phyloP scores from a whole-genome alignment of 2,329 filamentous ascomycete genomes.

The Diaporthe ampelina region DNA sequence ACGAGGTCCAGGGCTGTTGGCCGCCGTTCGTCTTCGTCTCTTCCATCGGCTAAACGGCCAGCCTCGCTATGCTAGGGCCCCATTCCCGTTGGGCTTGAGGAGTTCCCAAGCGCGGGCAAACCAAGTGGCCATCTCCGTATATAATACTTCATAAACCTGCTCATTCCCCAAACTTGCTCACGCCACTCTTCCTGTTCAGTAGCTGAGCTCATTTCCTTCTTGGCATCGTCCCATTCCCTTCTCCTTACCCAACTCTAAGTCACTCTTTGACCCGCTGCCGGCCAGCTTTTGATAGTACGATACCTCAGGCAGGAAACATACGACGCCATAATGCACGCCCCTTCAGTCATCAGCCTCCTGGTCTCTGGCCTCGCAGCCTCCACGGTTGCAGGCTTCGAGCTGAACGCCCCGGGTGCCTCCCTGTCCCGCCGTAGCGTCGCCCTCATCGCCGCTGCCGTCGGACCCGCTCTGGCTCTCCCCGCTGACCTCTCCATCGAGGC shows the following conservation, averaged over 20 bases:
- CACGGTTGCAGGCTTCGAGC: slow-evolving; percentile 32
- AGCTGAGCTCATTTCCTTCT: slow-evolving; percentile 33
- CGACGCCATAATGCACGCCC: slow-evolving; percentile 39
- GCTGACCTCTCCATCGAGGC: slow-evolving; percentile 40
- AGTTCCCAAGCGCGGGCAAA: not conserved
- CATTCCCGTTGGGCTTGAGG: not conserved
- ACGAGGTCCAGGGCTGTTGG: slow-evolving; percentile 17
- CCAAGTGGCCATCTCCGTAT: slow-evolving; percentile 19
- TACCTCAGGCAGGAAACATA: slow-evolving; percentile 25
- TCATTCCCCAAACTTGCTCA: slow-evolving; percentile 38
- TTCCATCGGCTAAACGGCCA: slow-evolving; percentile 20
- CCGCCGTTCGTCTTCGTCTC: slow-evolving; percentile 13
- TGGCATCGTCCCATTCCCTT: slow-evolving; percentile 19
- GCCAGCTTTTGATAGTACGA: slow-evolving; percentile 38
- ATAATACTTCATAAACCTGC: slow-evolving; percentile 35
- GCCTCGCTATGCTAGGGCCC: not conserved
- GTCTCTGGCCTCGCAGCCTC: slow-evolving; percentile 39
- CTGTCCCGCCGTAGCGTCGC: slow-evolving; percentile 40
- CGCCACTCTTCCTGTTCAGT: slow-evolving; percentile 35
- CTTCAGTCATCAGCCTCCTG: slow-evolving; percentile 39
- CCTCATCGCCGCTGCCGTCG: slow-evolving; percentile 34
- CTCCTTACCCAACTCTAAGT: slow-evolving; percentile 26
- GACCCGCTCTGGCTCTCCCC: slow-evolving; percentile 44
- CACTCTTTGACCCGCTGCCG: slow-evolving; percentile 38
- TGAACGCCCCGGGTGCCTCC: slow-evolving; percentile 32